These are phyloP conservation scores for Pseudocercospora musae DNA, from an alignment of 2,329 filamentous ascomycete genomes.

Conservation along the genomic window DNA sequence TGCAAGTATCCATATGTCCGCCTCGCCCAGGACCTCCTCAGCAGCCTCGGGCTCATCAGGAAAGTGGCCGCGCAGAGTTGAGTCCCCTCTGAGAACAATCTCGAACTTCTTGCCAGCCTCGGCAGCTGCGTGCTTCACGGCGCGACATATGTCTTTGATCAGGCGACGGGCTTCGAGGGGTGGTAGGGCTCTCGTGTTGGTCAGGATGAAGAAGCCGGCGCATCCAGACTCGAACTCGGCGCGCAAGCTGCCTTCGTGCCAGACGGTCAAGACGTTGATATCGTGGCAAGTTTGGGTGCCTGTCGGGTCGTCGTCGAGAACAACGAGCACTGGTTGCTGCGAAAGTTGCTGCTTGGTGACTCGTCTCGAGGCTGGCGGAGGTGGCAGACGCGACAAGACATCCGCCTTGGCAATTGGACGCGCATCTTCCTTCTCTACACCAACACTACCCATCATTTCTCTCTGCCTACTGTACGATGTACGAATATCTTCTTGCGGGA, in stretches of 20 bases:
- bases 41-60: slow-evolving; percentile 51
- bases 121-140: slow-evolving; percentile 47
- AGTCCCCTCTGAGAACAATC: slow-evolving; percentile 56
- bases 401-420: slow-evolving; percentile 1
- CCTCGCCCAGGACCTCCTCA: slow-evolving; percentile 48
- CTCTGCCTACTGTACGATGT: background rate
- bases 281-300: slow-evolving; percentile 59
- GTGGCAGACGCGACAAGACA: slow-evolving; percentile 2
- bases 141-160: slow-evolving; percentile 51
- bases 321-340: background rate
- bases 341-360: background rate
- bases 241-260: slow-evolving; percentile 46
- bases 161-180: slow-evolving; percentile 47
- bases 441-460: background rate
- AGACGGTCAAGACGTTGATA: slow-evolving; percentile 54
- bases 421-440: background rate
- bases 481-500: too few species aligned
- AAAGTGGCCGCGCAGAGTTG: slow-evolving; percentile 56
- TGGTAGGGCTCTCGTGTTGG: slow-evolving; percentile 57
- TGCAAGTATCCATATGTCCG: slow-evolving; percentile 54
- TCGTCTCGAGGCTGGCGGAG: slow-evolving; percentile 8
- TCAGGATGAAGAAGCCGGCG: slow-evolving; percentile 57
- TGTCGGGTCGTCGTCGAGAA: slow-evolving; percentile 34
- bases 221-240: slow-evolving; percentile 41
- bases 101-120: slow-evolving; percentile 45